These are phyloP conservation scores for Pestalotiopsis sp. DNA, from an alignment of 2,329 filamentous ascomycete genomes.

Conservation along the genomic window DNA sequence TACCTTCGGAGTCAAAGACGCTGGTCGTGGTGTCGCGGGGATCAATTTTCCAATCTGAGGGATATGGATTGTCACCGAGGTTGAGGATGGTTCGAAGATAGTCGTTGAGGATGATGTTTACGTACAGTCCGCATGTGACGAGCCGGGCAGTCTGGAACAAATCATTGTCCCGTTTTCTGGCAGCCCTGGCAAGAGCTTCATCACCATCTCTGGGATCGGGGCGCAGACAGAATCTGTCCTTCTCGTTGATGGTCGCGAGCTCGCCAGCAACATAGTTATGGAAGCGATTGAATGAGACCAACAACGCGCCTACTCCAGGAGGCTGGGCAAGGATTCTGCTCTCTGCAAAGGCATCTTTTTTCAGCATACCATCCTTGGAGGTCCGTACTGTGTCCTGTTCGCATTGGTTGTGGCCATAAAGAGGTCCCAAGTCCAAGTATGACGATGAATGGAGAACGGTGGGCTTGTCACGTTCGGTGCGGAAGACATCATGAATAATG, in stretches of 20 bases:
- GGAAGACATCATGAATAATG: slow-evolving; percentile 55
- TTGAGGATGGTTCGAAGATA: slow-evolving; percentile 78
- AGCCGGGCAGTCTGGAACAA: slow-evolving; percentile 78
- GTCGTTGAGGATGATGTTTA: slow-evolving; percentile 59
- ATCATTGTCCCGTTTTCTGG: slow-evolving; percentile 75
- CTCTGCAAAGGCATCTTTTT: slow-evolving; percentile 58
- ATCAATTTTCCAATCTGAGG: slow-evolving; percentile 82
- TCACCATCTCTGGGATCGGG: not conserved
- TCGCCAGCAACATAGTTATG: slow-evolving; percentile 26
- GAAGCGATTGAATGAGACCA: slow-evolving; percentile 55
- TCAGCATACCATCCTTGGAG: slow-evolving; percentile 50
- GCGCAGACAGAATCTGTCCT: slow-evolving; percentile 16
- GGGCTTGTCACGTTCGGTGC: slow-evolving; percentile 44
- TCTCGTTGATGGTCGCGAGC: slow-evolving; percentile 24
- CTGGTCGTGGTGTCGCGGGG: slow-evolving; percentile 62
- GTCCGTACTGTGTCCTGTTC: slow-evolving; percentile 55
- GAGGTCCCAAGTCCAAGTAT: slow-evolving; percentile 53
- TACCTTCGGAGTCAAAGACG: slow-evolving; percentile 66
- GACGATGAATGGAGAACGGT: slow-evolving; percentile 52
- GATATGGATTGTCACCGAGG: slow-evolving; percentile 59
- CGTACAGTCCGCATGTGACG: slow-evolving; percentile 75
- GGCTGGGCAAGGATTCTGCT: slow-evolving; percentile 53
- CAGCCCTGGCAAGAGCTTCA: slow-evolving; percentile 45
- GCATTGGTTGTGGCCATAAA: slow-evolving; percentile 55
- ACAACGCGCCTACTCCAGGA: slow-evolving; percentile 52